These are phyloP conservation scores for Colletotrichum incanum DNA, from an alignment of 2,329 filamentous ascomycete species.

Conservation along the genomic window DNA sequence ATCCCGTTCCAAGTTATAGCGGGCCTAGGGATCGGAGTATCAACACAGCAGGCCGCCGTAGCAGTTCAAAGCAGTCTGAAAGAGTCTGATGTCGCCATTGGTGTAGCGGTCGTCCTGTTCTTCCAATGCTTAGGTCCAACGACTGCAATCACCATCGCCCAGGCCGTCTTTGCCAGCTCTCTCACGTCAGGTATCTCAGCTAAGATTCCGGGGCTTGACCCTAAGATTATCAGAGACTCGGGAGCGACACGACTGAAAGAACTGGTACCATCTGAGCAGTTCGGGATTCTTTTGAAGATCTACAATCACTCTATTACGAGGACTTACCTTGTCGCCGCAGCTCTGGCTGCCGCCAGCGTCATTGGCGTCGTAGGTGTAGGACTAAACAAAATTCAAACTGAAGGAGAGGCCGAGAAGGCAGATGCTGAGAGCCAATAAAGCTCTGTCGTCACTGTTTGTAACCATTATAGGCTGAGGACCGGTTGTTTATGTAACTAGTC, in stretches of 20 bases:
- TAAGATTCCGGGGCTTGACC: neutral
- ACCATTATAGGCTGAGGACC: neutral
- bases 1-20: slow-evolving; percentile 47
- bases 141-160: slow-evolving; percentile 20
- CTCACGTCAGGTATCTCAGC: neutral
- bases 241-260: slow-evolving; percentile 15
- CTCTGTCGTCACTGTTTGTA: no score
- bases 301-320: slow-evolving; percentile 33
- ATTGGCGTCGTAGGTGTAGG: slow-evolving; percentile 31
- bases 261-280: slow-evolving; percentile 4
- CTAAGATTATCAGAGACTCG: neutral
- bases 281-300: neutral
- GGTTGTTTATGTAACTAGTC: no score
- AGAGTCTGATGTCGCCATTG: slow-evolving; percentile 20
- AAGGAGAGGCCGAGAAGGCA: neutral
- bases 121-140: slow-evolving; percentile 35
- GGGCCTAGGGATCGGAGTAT: slow-evolving; percentile 22
- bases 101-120: slow-evolving; percentile 21
- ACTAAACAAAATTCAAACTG: slow-evolving; percentile 12
- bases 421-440: slow-evolving; percentile 3
- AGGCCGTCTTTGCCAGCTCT: slow-evolving; percentile 18
- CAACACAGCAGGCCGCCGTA: slow-evolving; percentile 35
- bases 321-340: slow-evolving; percentile 27
- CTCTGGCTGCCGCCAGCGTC: slow-evolving; percentile 26
- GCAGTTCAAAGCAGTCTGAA: slow-evolving; percentile 17